These are phyloP conservation scores for Quercus berberidifolia DNA, from an alignment of 306 rosid species.

Conservation along the genomic window DNA sequence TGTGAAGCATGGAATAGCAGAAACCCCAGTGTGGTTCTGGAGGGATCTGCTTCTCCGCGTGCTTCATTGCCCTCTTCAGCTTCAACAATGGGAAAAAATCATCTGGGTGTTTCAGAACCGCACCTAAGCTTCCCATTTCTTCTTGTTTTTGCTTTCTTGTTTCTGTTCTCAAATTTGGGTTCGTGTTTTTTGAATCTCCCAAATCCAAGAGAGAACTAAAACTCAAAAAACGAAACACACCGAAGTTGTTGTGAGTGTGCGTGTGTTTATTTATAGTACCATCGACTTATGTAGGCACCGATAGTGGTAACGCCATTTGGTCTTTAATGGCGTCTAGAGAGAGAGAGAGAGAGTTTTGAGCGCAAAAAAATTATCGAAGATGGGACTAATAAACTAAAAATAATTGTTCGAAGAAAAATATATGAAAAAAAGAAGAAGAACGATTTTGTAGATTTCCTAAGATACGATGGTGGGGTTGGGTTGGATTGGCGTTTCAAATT, in stretches of 20 bases:
- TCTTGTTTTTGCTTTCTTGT: neutral
- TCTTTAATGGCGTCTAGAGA: neutral
- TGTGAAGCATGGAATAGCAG: constrained; percentile 81
- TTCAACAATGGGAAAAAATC: constrained; percentile 76
- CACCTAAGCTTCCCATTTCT: constrained; percentile 63
- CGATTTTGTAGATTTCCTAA: too few relatives aligned
- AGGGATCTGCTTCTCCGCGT: constrained; percentile 94
- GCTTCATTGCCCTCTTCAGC: constrained; percentile 71
- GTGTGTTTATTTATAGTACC: neutral
- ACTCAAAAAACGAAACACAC: neutral
- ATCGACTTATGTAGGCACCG: neutral
- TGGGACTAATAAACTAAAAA: too few relatives aligned
- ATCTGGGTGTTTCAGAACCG: constrained; percentile 80
- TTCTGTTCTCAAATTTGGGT: neutral
- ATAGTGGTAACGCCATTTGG: neutral
- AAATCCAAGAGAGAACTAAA: neutral
- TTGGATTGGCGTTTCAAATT: too few relatives aligned
- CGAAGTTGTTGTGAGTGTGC: too few relatives aligned
- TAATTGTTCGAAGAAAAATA: too few relatives aligned
- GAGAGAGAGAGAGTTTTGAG: too few relatives aligned
- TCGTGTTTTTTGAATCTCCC: neutral
- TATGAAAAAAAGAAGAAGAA: too few relatives aligned
- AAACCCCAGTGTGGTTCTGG: constrained; percentile 87
- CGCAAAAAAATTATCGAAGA: neutral
- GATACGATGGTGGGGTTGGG: too few relatives aligned